Evolutionary conservation across 1,284 basidiomycete species (phyloP).

Genomic region (Irpex sp.): DNA sequence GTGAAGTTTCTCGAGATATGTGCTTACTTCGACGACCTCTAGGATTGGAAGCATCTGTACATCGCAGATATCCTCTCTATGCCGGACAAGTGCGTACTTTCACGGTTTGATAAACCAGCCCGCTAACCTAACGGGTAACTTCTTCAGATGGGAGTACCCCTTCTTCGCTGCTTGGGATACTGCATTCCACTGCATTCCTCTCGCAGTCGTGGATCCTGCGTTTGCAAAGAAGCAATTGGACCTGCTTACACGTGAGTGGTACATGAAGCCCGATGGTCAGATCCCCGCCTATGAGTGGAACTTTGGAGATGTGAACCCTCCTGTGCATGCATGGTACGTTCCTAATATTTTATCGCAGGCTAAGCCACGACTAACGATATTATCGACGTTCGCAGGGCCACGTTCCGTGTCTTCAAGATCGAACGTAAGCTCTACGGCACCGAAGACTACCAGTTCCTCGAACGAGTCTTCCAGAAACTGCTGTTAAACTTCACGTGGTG

Average conservation of each 20-base stretch:
- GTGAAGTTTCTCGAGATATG: background rate
- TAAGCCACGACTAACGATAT: too few species aligned
- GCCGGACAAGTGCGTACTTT: conserved; percentile 82
- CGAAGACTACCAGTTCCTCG: conserved; percentile 91
- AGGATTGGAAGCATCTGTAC: conserved; percentile 95
- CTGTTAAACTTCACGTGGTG: conserved; percentile 99
- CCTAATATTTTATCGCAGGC: background rate
- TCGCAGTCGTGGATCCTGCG: conserved; percentile 90
- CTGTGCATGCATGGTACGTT: conserved; percentile 89
- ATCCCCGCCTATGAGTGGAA: conserved; percentile 99
- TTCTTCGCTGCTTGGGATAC: conserved; percentile 96
- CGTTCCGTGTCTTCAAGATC: conserved; percentile 97
- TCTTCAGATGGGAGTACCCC: conserved; percentile 88
- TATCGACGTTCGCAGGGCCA: conserved; percentile 59
- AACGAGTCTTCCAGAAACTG: conserved; percentile 97
- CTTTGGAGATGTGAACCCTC: conserved; percentile 95
- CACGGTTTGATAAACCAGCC: too few species aligned
- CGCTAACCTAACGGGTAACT: background rate
- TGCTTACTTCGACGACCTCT: conserved; percentile 1
- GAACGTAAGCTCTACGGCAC: conserved; percentile 91
- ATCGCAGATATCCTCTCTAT: conserved; percentile 96
- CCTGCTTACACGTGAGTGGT: conserved; percentile 96
- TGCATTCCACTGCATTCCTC: conserved; percentile 97
- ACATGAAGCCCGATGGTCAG: conserved; percentile 97
- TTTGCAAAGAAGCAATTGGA: conserved; percentile 99